Evolutionary conservation across 495 filamentous ascomycete genomes (phyloP), one percentile per base, ranked within the genome.

Genomic region (Astrothelium subdiscretum): DNA sequence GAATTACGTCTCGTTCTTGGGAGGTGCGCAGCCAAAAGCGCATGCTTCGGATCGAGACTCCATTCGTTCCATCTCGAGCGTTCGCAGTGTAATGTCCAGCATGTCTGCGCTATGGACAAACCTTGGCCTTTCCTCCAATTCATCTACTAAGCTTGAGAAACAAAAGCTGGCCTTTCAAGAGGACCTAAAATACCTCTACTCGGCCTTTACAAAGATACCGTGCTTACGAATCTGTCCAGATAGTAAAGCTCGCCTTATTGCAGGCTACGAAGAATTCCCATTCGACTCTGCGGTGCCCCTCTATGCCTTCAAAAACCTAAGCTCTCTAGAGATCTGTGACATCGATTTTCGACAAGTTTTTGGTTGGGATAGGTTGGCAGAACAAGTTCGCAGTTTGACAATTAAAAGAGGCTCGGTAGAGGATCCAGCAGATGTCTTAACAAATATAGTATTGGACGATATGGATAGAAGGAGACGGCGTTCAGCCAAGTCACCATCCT

Each of bases 201-300:
- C 94, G 22, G 90, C 94, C 61, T 97, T 97, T 74, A 98, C 94
- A 69, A 98, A 98, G 76, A 95, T 97, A 61, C 94, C 94, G 2
- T 95, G 88, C 68, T 78, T 98, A 48, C 85, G 87, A 61, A 77
- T 98, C 58, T 84, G 91, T 54, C 92, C 92, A 8, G 94, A 97
- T 73, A 90, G 89, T 74, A 88, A 89, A 57, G 90, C 91, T 38
- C 85, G 87, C 44, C 75, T 96, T 68, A 95, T 98, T 65, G 81
- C 85, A 63, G 92, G 92, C 32, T 97, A 91, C 70, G 94, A 98
- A 73, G 94, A 97, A 70, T 98, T 98, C 69, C 94, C 94, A 2
- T 96, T 98, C 73, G 94, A 98, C 71, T 94, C 90, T 42, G 94
- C 94, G n/a, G 94, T 98, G 29, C 94, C 94, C 20, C 77, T 97